Evolutionary conservation across 2,329 filamentous ascomycete species (phyloP).

Genomic region (Aspergillus sp.): DNA sequence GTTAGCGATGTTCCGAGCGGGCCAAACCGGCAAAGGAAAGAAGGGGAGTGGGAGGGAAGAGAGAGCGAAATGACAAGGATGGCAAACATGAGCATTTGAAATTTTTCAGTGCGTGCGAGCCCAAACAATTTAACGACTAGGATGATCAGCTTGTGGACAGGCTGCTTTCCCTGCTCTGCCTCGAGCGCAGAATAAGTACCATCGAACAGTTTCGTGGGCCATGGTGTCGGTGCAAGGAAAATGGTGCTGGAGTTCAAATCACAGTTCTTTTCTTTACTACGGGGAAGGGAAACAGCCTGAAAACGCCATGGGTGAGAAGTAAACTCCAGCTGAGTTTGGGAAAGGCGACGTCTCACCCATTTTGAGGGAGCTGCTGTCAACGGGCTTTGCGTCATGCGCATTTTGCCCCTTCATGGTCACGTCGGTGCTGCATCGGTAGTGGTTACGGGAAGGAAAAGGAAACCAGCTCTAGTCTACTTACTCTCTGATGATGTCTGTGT

Average conservation of each 20-base stretch:
- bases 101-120: conserved; percentile 35
- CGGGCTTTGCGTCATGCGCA: conserved; percentile 30
- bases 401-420: conserved; percentile 34
- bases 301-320: conserved; percentile 53
- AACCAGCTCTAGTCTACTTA: conserved; percentile 77
- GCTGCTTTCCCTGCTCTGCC: conserved; percentile 27
- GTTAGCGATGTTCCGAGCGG: conserved; percentile 40
- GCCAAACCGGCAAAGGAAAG: conserved; percentile 22
- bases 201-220: conserved; percentile 32
- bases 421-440: conserved; percentile 42
- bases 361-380: conserved; percentile 45
- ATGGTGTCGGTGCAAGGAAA: conserved; percentile 28
- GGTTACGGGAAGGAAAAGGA: conserved; percentile 58
- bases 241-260: conserved; percentile 27
- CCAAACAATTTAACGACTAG: conserved; percentile 42
- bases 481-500: conserved; percentile 95
- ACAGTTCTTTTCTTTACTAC: conserved; percentile 30
- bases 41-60: conserved; percentile 33
- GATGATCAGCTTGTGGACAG: conserved; percentile 30
- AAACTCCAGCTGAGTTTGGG: conserved; percentile 43
- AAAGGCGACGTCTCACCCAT: conserved; percentile 69
- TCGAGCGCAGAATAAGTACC: conserved; percentile 34
- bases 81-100: conserved; percentile 42
- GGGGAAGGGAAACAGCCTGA: conserved; percentile 50
- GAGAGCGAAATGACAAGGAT: conserved; percentile 44